Evolutionary conservation across 2,329 filamentous ascomycete species (phyloP), one percentile per base, ranked within the genome.

Genomic region (Ceratocystis cacaofunesta): DNA sequence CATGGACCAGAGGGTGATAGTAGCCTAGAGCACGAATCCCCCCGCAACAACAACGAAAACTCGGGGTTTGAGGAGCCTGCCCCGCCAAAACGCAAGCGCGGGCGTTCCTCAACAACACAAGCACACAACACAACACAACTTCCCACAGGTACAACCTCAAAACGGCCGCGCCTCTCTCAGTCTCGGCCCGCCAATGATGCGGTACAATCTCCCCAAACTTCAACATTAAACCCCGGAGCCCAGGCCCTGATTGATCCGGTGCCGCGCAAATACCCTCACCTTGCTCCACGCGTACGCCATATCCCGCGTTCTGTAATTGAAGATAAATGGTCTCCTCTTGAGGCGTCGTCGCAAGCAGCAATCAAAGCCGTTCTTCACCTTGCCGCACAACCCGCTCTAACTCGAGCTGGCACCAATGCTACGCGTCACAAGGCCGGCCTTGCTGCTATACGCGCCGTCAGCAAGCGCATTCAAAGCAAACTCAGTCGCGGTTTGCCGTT

Each of bases 401-500:
- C 82, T 62, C 81, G 80, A 52, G 76, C 86, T 15, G 76, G 79
- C 19, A 73, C 75, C 67, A 75, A 79, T 68, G 74, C 78, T 67
- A 73, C 78, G 65, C 76, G 79, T 57, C 78, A 79, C 66, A 76
- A 78, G 17, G 78, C 84, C 66, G 83, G 84, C 8, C 76, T 82
- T 7, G 75, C 79, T 1, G 82, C 82, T 25, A 76, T 90, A 5
- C 76, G 79, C 46, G 77, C 77, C 48, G 78, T 86, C 30, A 75
- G 82, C 6, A 78, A 78, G 50, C 80, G 79, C 63, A 76, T 90
- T 43, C 74, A 80, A 44, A 79, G 77, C 61, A 86, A 85, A 70
- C 75, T 89, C 5, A 73, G 77, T 17, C 80, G 79, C 43, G 83
- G 82, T 10, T 77, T 88, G 63, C 85, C 85, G n/a, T 88, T 90